These are phyloP conservation scores for Syncephalis fuscata DNA, from an alignment of 371 early-diverging fungal species.

Conservation along the genomic window DNA sequence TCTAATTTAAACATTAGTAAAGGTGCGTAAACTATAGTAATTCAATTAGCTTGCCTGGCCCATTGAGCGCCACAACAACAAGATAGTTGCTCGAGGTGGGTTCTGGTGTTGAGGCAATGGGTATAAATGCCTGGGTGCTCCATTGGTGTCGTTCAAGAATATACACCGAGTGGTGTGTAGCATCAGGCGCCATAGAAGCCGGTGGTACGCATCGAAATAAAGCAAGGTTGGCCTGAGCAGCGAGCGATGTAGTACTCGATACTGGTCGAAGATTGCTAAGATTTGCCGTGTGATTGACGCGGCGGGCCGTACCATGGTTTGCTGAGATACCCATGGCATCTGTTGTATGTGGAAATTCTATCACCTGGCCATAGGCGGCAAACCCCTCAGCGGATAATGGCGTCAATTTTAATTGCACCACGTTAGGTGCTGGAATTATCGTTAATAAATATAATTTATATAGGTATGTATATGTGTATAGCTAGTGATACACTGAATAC, in stretches of 20 bases:
- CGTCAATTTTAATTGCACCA: no score
- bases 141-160: constrained; percentile 73
- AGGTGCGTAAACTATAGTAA: not conserved
- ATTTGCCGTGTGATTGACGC: constrained; percentile 4
- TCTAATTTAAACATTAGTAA: constrained; percentile 6
- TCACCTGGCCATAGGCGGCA: constrained; percentile 6
- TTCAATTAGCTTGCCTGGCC: constrained; percentile 13
- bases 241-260: not conserved
- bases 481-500: no score
- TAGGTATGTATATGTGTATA: no score
- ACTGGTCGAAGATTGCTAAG: constrained; percentile 2
- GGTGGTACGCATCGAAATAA: constrained; percentile 3
- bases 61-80: constrained; percentile 62
- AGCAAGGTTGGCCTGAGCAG: constrained; percentile 6
- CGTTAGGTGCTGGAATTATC: no score
- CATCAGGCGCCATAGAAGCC: no score
- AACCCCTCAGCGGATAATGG: constrained; percentile 1
- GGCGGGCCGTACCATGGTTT: constrained; percentile 9
- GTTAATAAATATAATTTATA: no score
- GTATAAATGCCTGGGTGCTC: constrained; percentile 77
- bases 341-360: not conserved
- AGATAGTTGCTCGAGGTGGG: constrained; percentile 39
- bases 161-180: constrained; percentile 25
- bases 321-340: constrained; percentile 1
- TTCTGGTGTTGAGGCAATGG: constrained; percentile 33